Percentiles rank a stretch among this genome's conserved stretches.
phyloP scores from a whole-genome alignment of 2,329 filamentous ascomycete species.

The Pseudogymnoascus sp. region DNA sequence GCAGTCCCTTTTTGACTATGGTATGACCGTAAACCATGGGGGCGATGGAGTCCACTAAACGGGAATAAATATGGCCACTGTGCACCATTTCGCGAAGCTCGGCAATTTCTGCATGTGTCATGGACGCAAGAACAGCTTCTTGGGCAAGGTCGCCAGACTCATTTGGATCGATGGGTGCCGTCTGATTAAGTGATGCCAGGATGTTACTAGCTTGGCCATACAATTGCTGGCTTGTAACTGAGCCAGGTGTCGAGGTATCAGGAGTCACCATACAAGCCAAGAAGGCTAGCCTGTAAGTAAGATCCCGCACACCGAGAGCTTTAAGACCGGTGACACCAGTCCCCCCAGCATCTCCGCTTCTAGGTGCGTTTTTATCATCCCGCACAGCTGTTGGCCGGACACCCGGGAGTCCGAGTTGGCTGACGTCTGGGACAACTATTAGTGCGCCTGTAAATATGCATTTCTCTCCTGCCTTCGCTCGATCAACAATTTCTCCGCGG shows the following conservation, averaged over 20 bases:
- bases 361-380: constrained; percentile 65
- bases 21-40: constrained; percentile 97
- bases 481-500: constrained; percentile 92
- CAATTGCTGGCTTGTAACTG: constrained; percentile 58
- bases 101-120: constrained; percentile 80
- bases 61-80: constrained; percentile 87
- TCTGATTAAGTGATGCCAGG: constrained; percentile 72
- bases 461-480: constrained; percentile 94
- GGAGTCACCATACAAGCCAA: constrained; percentile 92
- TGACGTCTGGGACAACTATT: constrained; percentile 95
- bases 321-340: constrained; percentile 83
- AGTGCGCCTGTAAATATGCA: constrained; percentile 95
- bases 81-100: constrained; percentile 92
- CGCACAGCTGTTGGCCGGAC: constrained; percentile 73
- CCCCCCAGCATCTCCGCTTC: constrained; percentile 73
- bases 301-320: constrained; percentile 83
- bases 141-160: constrained; percentile 79
- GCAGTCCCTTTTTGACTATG: constrained; percentile 92
- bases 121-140: constrained; percentile 74
- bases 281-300: constrained; percentile 95
- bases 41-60: constrained; percentile 85
- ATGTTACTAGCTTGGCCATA: constrained; percentile 75
- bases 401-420: constrained; percentile 85
- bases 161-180: constrained; percentile 55
- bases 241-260: constrained; percentile 73